Conservation (phyloP, 306 rosid species). For the Medicago arabica region DNA sequence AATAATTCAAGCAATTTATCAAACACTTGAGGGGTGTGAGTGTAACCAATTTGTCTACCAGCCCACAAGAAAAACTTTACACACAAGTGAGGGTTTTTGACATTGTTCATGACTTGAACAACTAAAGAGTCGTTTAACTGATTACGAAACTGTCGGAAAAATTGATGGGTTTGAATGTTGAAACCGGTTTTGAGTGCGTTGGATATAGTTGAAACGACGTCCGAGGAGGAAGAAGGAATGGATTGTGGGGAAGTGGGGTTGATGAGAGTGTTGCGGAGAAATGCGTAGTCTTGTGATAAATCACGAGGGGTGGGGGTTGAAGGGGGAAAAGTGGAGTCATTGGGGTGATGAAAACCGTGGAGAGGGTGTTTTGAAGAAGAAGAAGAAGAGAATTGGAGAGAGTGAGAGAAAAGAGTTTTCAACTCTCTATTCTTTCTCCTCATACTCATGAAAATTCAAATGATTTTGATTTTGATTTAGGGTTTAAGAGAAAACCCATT, state of each 20-base stretch:
- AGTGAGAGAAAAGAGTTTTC: conserved; percentile 43
- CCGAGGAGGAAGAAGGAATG: conserved; percentile 14
- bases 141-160: conserved; percentile 67
- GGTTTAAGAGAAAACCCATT: too few relatives aligned
- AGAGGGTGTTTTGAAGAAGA: conserved; percentile 49
- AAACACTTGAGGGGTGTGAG: conserved; percentile 57
- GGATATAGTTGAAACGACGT: conserved; percentile 49
- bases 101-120: conserved; percentile 57
- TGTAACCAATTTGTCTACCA: conserved; percentile 78
- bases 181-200: conserved; percentile 53
- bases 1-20: conserved; percentile 57
- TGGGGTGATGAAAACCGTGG: conserved; percentile 58
- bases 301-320: conserved; percentile 39
- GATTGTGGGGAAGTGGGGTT: conserved; percentile 42
- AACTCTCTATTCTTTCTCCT: conserved; percentile 58
- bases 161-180: conserved; percentile 52
- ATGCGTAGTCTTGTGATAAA: conserved; percentile 55
- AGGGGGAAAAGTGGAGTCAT: conserved; percentile 34
- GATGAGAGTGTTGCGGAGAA: conserved; percentile 58
- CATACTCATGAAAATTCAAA: conserved; percentile 37
- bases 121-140: conserved; percentile 57
- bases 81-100: conserved; percentile 55
- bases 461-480: conserved; percentile 12
- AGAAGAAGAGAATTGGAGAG: conserved; percentile 41
- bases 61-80: conserved; percentile 78